Evolutionary conservation across 2,329 filamentous ascomycete genomes (phyloP).

Genomic region (Clathrospora elynae): DNA sequence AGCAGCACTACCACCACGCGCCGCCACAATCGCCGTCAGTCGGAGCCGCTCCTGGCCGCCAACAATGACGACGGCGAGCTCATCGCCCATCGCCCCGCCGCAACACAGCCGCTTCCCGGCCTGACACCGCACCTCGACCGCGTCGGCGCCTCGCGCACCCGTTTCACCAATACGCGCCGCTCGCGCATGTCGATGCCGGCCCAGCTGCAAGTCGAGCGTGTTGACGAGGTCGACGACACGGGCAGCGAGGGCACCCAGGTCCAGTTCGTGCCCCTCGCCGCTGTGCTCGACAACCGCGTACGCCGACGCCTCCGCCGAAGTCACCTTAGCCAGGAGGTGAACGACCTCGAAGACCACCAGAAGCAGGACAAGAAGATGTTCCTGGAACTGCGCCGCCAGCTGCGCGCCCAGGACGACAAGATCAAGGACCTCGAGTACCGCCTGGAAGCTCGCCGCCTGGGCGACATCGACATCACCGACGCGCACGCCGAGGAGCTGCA

Average conservation of each 20-base stretch:
- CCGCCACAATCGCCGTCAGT: constrained; percentile 40
- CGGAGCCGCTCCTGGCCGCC: constrained; percentile 38
- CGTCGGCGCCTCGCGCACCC: constrained; percentile 31
- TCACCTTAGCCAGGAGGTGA: constrained; percentile 51
- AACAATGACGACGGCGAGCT: constrained; percentile 26
- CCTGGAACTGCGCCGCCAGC: constrained; percentile 45
- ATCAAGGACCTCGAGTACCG: constrained; percentile 47
- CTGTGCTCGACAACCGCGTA: constrained; percentile 40
- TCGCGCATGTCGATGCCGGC: constrained; percentile 47
- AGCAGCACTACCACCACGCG: constrained; percentile 21
- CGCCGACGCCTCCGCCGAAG: constrained; percentile 49
- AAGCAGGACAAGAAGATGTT: constrained; percentile 47
- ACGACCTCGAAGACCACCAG: constrained; percentile 46
- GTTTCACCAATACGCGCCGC: constrained; percentile 34
- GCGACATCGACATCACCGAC: constrained; percentile 47
- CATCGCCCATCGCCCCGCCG: constrained; percentile 21
- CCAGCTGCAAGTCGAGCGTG: constrained; percentile 33
- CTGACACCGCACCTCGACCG: constrained; percentile 43
- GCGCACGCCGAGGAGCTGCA: constrained; percentile 42
- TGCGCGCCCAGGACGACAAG: constrained; percentile 45
- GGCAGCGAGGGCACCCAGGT: constrained; percentile 29
- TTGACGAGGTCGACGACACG: constrained; percentile 32
- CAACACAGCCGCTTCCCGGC: constrained; percentile 36
- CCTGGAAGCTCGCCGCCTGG: constrained; percentile 44
- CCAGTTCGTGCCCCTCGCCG: constrained; percentile 45